A percentile compares a stretch with the other conserved stretches of the same genome.
Evolutionary conservation across 768 basidiomycete genomes (phyloP).

Genomic region (Chalciporus chontae): DNA sequence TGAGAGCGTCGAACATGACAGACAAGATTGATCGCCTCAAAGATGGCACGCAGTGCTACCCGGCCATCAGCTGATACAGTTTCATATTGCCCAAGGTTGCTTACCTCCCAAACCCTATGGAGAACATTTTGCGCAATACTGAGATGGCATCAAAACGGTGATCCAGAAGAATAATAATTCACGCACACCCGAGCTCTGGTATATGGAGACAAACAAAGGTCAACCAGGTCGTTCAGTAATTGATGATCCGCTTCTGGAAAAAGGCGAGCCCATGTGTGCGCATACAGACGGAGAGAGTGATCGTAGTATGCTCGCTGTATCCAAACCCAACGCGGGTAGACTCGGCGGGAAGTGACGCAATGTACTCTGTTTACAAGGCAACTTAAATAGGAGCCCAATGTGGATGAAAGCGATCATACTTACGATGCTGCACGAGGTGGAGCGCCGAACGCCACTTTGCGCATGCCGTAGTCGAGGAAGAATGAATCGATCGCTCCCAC

Average conservation of each 20-base stretch:
- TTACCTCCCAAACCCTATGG: constrained; percentile 59
- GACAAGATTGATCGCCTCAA: constrained; percentile 65
- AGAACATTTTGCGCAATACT: constrained; percentile 70
- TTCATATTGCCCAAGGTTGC: constrained; percentile 27
- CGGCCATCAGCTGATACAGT: constrained; percentile 8
- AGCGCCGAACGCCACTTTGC: constrained; percentile 52
- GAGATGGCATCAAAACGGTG: constrained; percentile 2
- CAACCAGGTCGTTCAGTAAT: constrained; percentile 62
- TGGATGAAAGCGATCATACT: constrained; percentile 15
- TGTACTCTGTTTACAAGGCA: constrained; percentile 46
- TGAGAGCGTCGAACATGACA: constrained; percentile 54
- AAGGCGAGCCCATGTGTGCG: constrained; percentile 71
- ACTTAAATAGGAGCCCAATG: not conserved
- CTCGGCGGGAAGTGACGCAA: constrained; percentile 66
- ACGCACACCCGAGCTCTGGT: constrained; percentile 70
- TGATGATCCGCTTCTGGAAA: constrained; percentile 72
- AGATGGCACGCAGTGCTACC: constrained; percentile 67
- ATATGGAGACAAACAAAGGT: constrained; percentile 77
- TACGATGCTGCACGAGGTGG: constrained; percentile 35
- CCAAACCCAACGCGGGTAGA: constrained; percentile 70
- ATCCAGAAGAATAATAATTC: not conserved
- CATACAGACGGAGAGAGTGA: constrained; percentile 70
- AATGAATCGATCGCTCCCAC: constrained; percentile 73
- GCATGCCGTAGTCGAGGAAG: constrained; percentile 68
- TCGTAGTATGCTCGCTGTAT: constrained; percentile 78